Conservation (phyloP, 129 eudicot species). For the Gnaphalium uliginosum region DNA sequence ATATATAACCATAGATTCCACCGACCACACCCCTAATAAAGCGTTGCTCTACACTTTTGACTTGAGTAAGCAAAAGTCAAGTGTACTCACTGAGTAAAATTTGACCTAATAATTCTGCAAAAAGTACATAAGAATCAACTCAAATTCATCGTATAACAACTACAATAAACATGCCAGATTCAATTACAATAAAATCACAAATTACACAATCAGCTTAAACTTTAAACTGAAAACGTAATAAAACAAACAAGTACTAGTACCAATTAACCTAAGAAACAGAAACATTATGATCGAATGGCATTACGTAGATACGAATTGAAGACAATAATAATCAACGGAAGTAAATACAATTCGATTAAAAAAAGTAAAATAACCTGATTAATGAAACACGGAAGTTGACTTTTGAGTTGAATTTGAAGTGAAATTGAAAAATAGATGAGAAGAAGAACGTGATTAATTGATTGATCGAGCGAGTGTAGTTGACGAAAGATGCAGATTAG, state of each 20-base stretch:
- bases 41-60: constrained; percentile 21
- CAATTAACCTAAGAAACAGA: neutral
- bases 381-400: constrained; percentile 21
- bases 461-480: constrained; percentile 31
- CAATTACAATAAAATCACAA: neutral
- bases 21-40: constrained; percentile 13
- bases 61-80: constrained; percentile 30
- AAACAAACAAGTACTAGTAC: constrained; percentile 3
- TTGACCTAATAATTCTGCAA: constrained; percentile 29
- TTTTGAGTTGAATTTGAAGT: constrained; percentile 19
- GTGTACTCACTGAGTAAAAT: constrained; percentile 25
- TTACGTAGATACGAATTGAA: constrained; percentile 25
- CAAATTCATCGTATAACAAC: neutral
- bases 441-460: constrained; percentile 27
- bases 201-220: neutral
- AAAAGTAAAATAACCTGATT: constrained; percentile 29
- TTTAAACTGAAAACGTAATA: neutral
- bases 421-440: constrained; percentile 27
- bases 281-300: constrained; percentile 19
- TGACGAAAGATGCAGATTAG: constrained; percentile 39
- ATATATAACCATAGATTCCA: constrained; percentile 18
- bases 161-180: constrained; percentile 21
- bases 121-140: constrained; percentile 24
- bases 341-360: neutral
- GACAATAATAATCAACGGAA: constrained; percentile 20